phyloP scores from a whole-genome alignment of 208 protist species.

The Trypanosoma grayi region DNA sequence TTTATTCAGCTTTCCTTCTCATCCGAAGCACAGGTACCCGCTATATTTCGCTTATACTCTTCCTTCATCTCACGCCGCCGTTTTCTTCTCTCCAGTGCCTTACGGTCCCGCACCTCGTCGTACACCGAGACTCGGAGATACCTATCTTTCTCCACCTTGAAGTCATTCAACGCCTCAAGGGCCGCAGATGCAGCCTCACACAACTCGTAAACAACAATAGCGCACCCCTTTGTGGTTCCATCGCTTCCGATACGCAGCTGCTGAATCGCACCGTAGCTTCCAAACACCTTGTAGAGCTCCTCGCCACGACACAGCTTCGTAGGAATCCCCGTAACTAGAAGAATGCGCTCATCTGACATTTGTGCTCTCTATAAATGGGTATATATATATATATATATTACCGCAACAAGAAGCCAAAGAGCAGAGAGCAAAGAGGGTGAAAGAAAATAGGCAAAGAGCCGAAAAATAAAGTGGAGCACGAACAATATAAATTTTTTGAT shows the following conservation, averaged over 20 bases:
- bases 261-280: constrained; percentile 77
- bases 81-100: constrained; percentile 73
- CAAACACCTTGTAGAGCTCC: constrained; percentile 83
- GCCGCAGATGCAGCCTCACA: constrained; percentile 75
- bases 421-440: neutral
- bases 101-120: constrained; percentile 74
- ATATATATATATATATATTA: neutral
- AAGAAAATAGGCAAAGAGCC: neutral
- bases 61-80: constrained; percentile 70
- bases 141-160: constrained; percentile 59
- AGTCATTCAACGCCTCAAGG: constrained; percentile 65
- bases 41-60: constrained; percentile 78
- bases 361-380: neutral
- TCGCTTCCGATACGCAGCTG: constrained; percentile 71
- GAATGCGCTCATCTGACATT: constrained; percentile 84
- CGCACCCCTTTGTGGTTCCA: constrained; percentile 69
- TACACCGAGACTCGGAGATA: constrained; percentile 79
- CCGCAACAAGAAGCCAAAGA: neutral
- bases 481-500: constrained; percentile 4
- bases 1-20: constrained; percentile 14
- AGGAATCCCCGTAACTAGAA: constrained; percentile 81
- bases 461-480: neutral
- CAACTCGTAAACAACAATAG: constrained; percentile 85
- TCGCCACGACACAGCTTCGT: constrained; percentile 66
- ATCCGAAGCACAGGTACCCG: constrained; percentile 23